A percentile compares a stretch with the other conserved stretches of the same genome.
Conservation (phyloP, 1,139 yeast genomes). For the Pichia sp. region DNA sequence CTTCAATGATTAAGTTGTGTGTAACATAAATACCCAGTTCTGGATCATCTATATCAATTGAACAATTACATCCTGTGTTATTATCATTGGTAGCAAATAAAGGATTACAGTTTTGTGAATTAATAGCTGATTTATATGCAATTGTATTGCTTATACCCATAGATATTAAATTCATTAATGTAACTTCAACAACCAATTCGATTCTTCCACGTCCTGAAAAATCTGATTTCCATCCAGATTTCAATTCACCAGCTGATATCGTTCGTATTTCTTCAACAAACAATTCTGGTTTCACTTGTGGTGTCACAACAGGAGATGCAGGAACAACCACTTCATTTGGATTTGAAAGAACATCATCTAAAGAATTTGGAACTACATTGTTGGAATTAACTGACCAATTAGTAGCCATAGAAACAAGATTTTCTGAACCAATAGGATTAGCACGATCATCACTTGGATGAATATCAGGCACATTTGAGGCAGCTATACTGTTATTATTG, state of each 20-base stretch:
- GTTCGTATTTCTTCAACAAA: constrained; percentile 69
- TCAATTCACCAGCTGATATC: constrained; percentile 71
- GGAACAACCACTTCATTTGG: constrained; percentile 18
- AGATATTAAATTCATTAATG: constrained; percentile 51
- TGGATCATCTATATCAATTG: constrained; percentile 81
- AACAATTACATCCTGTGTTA: constrained; percentile 46
- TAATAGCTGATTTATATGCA: constrained; percentile 30
- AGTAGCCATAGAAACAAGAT: constrained; percentile 25
- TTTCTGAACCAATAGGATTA: not conserved
- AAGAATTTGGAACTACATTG: not conserved
- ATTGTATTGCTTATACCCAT: constrained; percentile 41
- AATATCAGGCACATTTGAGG: not conserved
- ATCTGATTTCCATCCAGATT: constrained; percentile 93
- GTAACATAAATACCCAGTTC: constrained; percentile 67
- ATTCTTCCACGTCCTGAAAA: constrained; percentile 68
- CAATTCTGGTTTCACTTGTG: constrained; percentile 34
- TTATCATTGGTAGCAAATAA: constrained; percentile 26
- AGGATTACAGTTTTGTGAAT: constrained; percentile 28
- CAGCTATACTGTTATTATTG: constrained; percentile 10
- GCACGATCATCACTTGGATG: constrained; percentile 7
- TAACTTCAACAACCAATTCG: constrained; percentile 67
- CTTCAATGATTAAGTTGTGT: constrained; percentile 75
- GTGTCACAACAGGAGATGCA: constrained; percentile 4
- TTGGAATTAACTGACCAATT: constrained; percentile 22
- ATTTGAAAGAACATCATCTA: constrained; percentile 13